phyloP scores from a whole-genome alignment of 805 yeast species.

The Candida sithepensis region DNA sequence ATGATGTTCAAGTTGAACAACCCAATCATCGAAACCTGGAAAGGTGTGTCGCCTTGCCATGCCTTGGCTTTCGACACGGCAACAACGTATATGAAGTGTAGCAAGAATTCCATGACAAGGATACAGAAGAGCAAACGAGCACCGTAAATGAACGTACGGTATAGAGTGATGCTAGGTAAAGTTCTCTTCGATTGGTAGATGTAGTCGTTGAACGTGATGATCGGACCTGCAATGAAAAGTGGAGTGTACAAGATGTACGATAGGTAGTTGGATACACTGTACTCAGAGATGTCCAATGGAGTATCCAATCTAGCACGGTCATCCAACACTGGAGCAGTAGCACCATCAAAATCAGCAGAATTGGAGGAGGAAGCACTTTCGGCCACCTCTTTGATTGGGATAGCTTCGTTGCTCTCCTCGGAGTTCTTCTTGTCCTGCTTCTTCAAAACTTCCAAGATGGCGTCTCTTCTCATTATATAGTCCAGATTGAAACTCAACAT shows the following conservation, averaged over 20 bases:
- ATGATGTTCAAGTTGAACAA: slow-evolving; percentile 84
- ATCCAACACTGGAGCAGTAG: slow-evolving; percentile 25
- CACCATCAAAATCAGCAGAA: no score
- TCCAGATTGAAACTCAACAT: slow-evolving; percentile 83
- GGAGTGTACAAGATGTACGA: slow-evolving; percentile 86
- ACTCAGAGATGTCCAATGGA: slow-evolving; percentile 58
- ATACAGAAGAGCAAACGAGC: slow-evolving; percentile 68
- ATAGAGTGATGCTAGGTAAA: slow-evolving; percentile 54
- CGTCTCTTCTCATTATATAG: slow-evolving; percentile 44
- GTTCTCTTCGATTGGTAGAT: slow-evolving; percentile 63
- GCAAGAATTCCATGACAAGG: slow-evolving; percentile 80
- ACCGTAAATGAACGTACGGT: slow-evolving; percentile 58
- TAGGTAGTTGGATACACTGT: slow-evolving; percentile 60
- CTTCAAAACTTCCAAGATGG: slow-evolving; percentile 5
- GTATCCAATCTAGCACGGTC: slow-evolving; percentile 67
- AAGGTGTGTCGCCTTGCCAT: slow-evolving; percentile 86
- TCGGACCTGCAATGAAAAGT: slow-evolving; percentile 91
- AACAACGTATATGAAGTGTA: slow-evolving; percentile 88
- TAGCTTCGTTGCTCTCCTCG: slow-evolving; percentile 8
- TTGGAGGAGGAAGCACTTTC: not conserved
- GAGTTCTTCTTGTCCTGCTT: slow-evolving; percentile 15
- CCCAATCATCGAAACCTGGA: slow-evolving; percentile 93
- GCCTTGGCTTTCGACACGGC: slow-evolving; percentile 89
- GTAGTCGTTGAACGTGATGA: slow-evolving; percentile 88
- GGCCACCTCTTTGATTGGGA: not conserved